These are phyloP conservation scores for Aspergillus wentii DNA, from an alignment of 495 filamentous ascomycete genomes.

Conservation along the genomic window DNA sequence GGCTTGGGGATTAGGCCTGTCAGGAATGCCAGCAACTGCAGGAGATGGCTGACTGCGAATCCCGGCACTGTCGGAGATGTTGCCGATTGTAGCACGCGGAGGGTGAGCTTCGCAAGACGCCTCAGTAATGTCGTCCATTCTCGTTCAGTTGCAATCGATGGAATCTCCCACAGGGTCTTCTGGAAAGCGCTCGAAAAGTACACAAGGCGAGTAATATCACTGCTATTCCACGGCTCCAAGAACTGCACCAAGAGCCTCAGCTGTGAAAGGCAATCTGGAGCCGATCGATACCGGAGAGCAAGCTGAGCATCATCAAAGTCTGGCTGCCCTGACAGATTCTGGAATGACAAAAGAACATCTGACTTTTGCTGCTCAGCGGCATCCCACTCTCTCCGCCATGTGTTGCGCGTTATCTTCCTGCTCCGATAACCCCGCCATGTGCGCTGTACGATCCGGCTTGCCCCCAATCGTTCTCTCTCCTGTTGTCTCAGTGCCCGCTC, in stretches of 20 bases:
- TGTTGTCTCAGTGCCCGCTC: conserved; percentile 76
- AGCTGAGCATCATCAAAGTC: conserved; percentile 7
- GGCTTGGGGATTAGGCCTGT: conserved; percentile 41
- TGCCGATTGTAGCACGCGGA: conserved; percentile 35
- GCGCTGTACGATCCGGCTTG: conserved; percentile 69
- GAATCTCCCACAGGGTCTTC: conserved; percentile 30
- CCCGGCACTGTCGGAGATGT: conserved; percentile 15
- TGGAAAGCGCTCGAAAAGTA: conserved; percentile 42
- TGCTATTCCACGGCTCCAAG: conserved; percentile 29
- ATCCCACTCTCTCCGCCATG: conserved; percentile 69
- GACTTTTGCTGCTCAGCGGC: conserved; percentile 24
- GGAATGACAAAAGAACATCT: conserved; percentile 10
- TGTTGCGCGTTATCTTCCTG: conserved; percentile 50
- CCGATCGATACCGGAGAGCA: conserved; percentile 40
- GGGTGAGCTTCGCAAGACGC: conserved; percentile 39
- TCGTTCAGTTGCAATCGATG: conserved; percentile 36
- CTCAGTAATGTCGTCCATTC: conserved; percentile 44
- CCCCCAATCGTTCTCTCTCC: conserved; percentile 73
- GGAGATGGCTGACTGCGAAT: conserved; percentile 24
- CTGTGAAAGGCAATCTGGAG: conserved; percentile 41
- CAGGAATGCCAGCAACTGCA: conserved; percentile 35
- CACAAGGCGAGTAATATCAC: conserved; percentile 38
- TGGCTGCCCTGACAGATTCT: conserved; percentile 10
- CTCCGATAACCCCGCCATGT: conserved; percentile 76
- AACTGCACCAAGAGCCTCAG: conserved; percentile 48